Conservation (phyloP, 805 yeast species). For the Candida multigemmis region DNA sequence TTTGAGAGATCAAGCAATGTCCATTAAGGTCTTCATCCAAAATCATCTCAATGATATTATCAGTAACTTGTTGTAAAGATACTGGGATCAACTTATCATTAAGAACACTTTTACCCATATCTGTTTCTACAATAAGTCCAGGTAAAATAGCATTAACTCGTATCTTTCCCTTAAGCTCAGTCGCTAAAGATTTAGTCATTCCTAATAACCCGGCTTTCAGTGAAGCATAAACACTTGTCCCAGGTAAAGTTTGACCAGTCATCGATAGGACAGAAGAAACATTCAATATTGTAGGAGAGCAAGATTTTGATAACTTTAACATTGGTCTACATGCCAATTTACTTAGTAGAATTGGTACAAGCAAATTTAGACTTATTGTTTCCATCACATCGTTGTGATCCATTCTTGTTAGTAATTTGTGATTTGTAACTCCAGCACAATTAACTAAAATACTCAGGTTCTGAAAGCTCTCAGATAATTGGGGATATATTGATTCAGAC, state of each 20-base stretch:
- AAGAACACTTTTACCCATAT: constrained; percentile 44
- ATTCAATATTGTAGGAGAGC: constrained; percentile 40
- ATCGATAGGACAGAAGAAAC: constrained; percentile 57
- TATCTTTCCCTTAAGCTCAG: constrained; percentile 48
- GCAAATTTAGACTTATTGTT: constrained; percentile 47
- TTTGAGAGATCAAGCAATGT: constrained; percentile 13
- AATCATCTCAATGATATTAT: constrained; percentile 12
- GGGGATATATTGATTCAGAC: neutral
- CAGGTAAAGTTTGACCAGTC: constrained; percentile 29
- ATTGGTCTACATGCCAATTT: constrained; percentile 44
- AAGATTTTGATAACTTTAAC: constrained; percentile 22
- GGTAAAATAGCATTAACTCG: constrained; percentile 63
- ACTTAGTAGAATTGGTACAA: constrained; percentile 52
- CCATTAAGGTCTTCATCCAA: constrained; percentile 19
- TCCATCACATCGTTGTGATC: constrained; percentile 29
- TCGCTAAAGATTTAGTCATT: constrained; percentile 49
- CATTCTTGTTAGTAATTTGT: constrained; percentile 38
- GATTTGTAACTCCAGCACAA: constrained; percentile 61
- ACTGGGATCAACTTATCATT: constrained; percentile 12
- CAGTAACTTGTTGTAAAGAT: constrained; percentile 17
- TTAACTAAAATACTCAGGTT: constrained; percentile 43
- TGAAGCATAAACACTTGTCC: constrained; percentile 60
- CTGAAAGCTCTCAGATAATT: constrained; percentile 7
- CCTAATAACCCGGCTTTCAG: constrained; percentile 64
- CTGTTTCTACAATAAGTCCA: constrained; percentile 58